Base-by-base conservation (phyloP, 371 early-diverging fungal genomes). In the Syncephalis plumigaleata region DNA sequence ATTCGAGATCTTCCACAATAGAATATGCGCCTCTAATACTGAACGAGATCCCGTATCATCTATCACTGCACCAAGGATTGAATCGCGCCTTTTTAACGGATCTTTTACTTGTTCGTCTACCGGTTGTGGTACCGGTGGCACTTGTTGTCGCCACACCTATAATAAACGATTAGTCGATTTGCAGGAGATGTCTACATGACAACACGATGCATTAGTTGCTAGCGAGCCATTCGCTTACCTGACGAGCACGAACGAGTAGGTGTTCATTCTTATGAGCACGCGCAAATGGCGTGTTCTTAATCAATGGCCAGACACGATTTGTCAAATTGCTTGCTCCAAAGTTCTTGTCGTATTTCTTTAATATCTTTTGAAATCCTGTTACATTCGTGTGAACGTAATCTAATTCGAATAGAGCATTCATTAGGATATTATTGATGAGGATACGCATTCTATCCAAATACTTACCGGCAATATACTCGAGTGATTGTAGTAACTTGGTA, bases 311-410 rank as follows among this genome's bases (percentile, higher is more conserved):
- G 13, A 77, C 57, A n/a, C 39, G 31, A 31, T 59, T 57, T 42
- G 58, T 57, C 24, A 63, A 58, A 22, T 65, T 50, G 39, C 45
- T 21, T 31, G 50, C 49, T 52, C 40, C 46, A 52, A 55, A 60
- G 44, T 59, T 59, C 59, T 68, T 73, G 56, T 70, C 74, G 45
- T 69, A 71, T 55, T 77, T 75, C 51, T 77, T 72, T 46, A 75
- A 58, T 25, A 77, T 74, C 56, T 73, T 73, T 49, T 71, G 66
- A 46, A 72, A 71, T 15, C 73, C 76, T 16, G 66, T 66, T 24
- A 77, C 56, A 46, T 74, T 75, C 22, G 68, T 67, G 50, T 72
- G 60, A 4, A 67, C 60, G 54, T 69, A 77, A 45, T 77, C 77
- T 55, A 45, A 31, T 22, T 8, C 3, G n/a, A 0, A 46, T 44